Base-by-base conservation (phyloP, 1,139 yeast species). In the Scheffersomyces lignicola region DNA sequence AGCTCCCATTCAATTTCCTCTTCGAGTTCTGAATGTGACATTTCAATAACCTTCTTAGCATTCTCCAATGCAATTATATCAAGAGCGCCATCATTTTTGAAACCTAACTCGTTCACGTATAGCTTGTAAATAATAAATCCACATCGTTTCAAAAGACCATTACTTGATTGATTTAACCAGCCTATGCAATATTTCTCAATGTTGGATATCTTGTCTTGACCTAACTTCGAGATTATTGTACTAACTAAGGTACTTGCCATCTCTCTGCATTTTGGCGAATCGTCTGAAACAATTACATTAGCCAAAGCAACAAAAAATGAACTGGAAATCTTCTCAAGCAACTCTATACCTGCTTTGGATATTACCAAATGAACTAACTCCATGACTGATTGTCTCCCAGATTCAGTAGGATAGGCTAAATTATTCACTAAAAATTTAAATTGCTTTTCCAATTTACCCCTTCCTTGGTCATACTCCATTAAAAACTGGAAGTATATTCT, bases 381-480 rank as follows among this genome's bases (percentile, higher is more conserved):
- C 86, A 92, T 78, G 2, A 88, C 95, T 1, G 97, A 87, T 49
- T 84, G 83, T 37, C 97, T 75, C 35, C 98, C 99, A 30, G 80
- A 76, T 41, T 83, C 83, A 4, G 96, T 82, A 10, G 95, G 92
- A 54, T 94, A 94, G 18, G 80, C 74, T 51, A 94, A 66, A 55
- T 94, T 92, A 43, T 78, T 79, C n/a, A 90, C 84, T 59, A 92
- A 69, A 52, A 83, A 82, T 44, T 83, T 80, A 60, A 90, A 81
- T 49, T 87, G 95, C 49, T 83, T 86, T 46, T 86, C 94, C 35
- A 92, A 61, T 45, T 89, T 78, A 5, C 94, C 90, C 51, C 82
- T 76, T 21, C 97, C 90, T 62, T 92, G 97, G 49, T 95, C 97
- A 52, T 87, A 92, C 51, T 89, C 96, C 83, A 90, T 85, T 51